phyloP scores from a whole-genome alignment of 495 filamentous ascomycete genomes.

The Talaromyces thailandensis region DNA sequence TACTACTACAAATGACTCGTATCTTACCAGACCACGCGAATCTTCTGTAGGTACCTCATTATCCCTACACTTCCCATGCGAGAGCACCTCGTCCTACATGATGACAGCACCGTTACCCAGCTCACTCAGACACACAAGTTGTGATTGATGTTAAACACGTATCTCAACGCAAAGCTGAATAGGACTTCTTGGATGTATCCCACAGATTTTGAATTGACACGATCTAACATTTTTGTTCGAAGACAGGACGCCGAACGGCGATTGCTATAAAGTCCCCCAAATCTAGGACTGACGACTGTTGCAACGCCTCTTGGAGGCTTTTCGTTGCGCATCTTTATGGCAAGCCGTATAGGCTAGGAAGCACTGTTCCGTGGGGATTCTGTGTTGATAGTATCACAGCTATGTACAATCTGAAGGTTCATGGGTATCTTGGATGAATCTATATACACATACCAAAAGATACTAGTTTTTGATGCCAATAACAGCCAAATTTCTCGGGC shows the following conservation, averaged over 20 bases:
- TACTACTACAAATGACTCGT: neutral
- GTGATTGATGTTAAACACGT: conserved; percentile 9
- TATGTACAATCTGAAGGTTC: neutral
- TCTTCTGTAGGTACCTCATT: neutral
- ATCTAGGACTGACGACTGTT: neutral
- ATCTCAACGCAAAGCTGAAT: conserved; percentile 6
- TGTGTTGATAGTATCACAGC: neutral
- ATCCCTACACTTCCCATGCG: neutral
- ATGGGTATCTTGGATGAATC: neutral
- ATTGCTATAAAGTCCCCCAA: neutral
- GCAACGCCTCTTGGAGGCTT: neutral
- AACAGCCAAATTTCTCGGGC: conserved; percentile 81
- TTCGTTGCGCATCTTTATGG: neutral
- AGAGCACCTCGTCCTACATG: neutral
- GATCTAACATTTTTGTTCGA: neutral
- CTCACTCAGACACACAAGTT: conserved; percentile 8
- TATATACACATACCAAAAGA: conserved; percentile 1
- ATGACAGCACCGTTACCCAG: conserved; percentile 10
- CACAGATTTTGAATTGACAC: neutral
- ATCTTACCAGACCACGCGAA: neutral
- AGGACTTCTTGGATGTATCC: neutral
- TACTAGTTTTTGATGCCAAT: conserved; percentile 65
- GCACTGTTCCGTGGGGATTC: no score
- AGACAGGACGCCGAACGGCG: neutral
- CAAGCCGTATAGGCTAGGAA: neutral